Percentiles rank a stretch among this genome's conserved stretches.
phyloP scores from a whole-genome alignment of 495 filamentous ascomycete species.

The Elaphomyces granulatus region DNA sequence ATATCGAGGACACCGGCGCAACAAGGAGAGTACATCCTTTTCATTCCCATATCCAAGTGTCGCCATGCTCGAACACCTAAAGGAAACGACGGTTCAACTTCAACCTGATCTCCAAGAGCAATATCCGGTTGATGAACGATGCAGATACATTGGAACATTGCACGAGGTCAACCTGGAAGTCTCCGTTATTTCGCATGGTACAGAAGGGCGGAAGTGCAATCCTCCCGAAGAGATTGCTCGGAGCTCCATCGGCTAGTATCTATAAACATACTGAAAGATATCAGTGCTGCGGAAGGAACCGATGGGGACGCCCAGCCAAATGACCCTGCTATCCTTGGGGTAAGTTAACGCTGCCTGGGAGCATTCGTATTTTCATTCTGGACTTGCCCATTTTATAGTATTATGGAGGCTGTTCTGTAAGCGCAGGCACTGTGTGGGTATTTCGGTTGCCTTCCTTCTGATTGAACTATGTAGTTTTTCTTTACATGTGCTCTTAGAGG shows the following conservation, averaged over 20 bases:
- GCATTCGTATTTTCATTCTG: too few species aligned
- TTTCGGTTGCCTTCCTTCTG: slow-evolving; percentile 99
- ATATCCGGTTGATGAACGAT: slow-evolving; percentile 54
- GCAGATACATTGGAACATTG: slow-evolving; percentile 84
- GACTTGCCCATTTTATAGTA: slow-evolving; percentile 50
- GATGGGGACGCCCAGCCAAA: slow-evolving; percentile 66
- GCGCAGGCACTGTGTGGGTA: slow-evolving; percentile 90
- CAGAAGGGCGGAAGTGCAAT: slow-evolving; percentile 70
- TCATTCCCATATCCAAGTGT: too few species aligned
- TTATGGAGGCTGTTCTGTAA: slow-evolving; percentile 62
- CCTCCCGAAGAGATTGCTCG: slow-evolving; percentile 70
- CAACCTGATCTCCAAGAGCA: slow-evolving; percentile 85
- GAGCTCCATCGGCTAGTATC: slow-evolving; percentile 61
- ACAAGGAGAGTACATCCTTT: too few species aligned
- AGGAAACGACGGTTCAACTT: slow-evolving; percentile 37
- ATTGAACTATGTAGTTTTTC: slow-evolving; percentile 18
- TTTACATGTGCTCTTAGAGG: background rate
- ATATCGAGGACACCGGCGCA: too few species aligned
- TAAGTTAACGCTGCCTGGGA: slow-evolving; percentile 43
- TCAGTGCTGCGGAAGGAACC: slow-evolving; percentile 71
- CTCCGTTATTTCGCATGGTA: slow-evolving; percentile 83
- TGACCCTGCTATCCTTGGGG: slow-evolving; percentile 92
- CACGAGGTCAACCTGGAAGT: slow-evolving; percentile 97
- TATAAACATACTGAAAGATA: slow-evolving; percentile 99
- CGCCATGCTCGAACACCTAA: too few species aligned